Percentiles rank a stretch among this genome's conserved stretches.
These are phyloP conservation scores for Fusarium torulosum DNA, from an alignment of 2,329 filamentous ascomycete species.

Conservation along the genomic window DNA sequence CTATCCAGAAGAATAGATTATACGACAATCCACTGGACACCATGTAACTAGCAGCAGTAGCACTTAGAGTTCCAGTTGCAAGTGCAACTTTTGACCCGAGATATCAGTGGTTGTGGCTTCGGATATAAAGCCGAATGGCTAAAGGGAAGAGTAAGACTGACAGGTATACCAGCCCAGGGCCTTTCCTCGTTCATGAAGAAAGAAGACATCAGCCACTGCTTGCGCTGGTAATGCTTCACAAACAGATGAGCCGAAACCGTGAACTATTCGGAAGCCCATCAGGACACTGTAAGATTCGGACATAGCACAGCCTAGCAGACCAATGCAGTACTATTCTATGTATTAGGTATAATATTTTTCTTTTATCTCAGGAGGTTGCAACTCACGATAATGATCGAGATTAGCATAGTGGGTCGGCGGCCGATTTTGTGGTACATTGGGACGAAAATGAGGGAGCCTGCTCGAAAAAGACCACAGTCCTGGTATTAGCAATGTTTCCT, in stretches of 20 bases:
- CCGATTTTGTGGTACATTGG: background rate
- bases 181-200: constrained; percentile 1
- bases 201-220: constrained; percentile 1
- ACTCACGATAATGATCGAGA: background rate
- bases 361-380: background rate
- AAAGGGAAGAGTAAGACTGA: background rate
- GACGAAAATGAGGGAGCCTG: background rate
- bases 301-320: background rate
- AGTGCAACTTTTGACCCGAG: background rate
- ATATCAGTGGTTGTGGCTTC: background rate
- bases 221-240: constrained; percentile 6
- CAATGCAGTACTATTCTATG: background rate
- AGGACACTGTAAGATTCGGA: background rate
- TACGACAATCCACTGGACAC: background rate
- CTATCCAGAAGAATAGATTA: constrained; percentile 3
- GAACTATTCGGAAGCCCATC: background rate
- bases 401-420: background rate
- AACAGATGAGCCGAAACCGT: constrained; percentile 1
- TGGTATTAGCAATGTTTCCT: background rate
- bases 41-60: constrained; percentile 6
- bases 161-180: constrained; percentile 6
- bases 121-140: background rate
- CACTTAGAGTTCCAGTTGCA: background rate
- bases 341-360: background rate
- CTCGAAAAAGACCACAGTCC: background rate